Base-by-base conservation (phyloP, 345 rosid species). In the Theobroma cacao region DNA sequence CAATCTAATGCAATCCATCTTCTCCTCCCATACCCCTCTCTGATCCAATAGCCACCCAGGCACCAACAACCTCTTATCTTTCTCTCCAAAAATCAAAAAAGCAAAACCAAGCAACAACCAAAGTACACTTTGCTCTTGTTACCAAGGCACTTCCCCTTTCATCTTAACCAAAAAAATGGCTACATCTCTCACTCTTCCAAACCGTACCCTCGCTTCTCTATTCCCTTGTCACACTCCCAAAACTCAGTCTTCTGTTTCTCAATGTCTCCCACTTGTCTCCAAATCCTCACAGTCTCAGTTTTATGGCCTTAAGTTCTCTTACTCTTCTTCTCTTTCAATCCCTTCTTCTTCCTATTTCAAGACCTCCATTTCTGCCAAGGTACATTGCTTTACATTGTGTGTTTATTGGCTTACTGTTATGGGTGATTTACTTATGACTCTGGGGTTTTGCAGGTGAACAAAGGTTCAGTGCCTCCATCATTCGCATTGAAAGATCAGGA, bases 401-500 rank as follows among this genome's bases (percentile, higher is more conserved):
- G 18, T 77, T 45, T 47, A 4, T 43, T 28, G 20, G 68, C 8
- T 62, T 5, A n/a, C 15, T 47, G 15, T 20, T 31, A 40, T 18
- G 24, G 0, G 5, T 15, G 18, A 2, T 59, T n/a, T 55, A 47
- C 34, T 40, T 45, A 55, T 75, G 71, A 22, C 47, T 59, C 18
- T 66, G 12, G 31, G 70, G 30, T 77, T 75, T 30, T 28, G 70
- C 66, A 95, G 99, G 99, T 86, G 78, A 91, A 77, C 82, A 92
- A 92, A 80, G 98, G 97, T 5, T 87, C 87, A 74, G 87, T 33
- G 40, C 93, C 98, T 18, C 96, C 99, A 20, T n/a, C 90, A 26
- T 93, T 95, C 88, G 88, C 94, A 34, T 82, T 93, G 87, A 93
- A 89, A 81, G 95, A 95, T 85, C 99, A 95, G 77, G 94, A 93